A percentile compares a stretch with the other conserved stretches of the same genome.
These are phyloP conservation scores for Candida ipomoeae DNA, from an alignment of 805 yeast species.

Conservation along the genomic window DNA sequence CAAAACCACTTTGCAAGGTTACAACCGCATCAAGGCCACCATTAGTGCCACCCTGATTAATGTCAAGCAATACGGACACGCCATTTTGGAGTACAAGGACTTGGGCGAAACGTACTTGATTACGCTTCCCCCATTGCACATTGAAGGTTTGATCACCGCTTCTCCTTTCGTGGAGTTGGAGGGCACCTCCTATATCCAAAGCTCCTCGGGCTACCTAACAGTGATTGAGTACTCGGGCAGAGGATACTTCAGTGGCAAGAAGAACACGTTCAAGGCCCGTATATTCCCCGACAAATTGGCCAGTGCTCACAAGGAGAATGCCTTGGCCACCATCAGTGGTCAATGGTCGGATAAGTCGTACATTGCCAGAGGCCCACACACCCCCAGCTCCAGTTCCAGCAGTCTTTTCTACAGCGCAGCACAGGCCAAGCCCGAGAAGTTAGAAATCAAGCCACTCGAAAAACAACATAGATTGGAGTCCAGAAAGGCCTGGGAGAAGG, in stretches of 20 bases:
- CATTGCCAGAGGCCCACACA: constrained; percentile 53
- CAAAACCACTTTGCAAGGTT: constrained; percentile 74
- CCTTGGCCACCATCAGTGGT: constrained; percentile 76
- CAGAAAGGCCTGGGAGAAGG: constrained; percentile 85
- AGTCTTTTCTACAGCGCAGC: constrained; percentile 63
- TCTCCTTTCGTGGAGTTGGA: constrained; percentile 94
- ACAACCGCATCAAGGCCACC: constrained; percentile 82
- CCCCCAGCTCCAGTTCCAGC: constrained; percentile 42
- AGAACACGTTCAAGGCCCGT: constrained; percentile 86
- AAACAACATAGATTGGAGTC: constrained; percentile 79
- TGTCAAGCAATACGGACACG: constrained; percentile 92
- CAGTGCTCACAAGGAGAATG: constrained; percentile 52
- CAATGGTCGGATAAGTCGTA: constrained; percentile 86
- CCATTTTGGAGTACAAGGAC: constrained; percentile 61
- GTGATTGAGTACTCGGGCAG: constrained; percentile 81
- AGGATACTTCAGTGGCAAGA: constrained; percentile 94
- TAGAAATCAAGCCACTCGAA: constrained; percentile 75
- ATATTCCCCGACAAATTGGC: constrained; percentile 52
- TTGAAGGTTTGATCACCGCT: constrained; percentile 88
- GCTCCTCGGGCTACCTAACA: constrained; percentile 72
- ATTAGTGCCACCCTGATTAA: constrained; percentile 74
- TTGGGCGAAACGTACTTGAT: constrained; percentile 66
- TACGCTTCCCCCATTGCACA: constrained; percentile 92
- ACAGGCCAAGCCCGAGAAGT: constrained; percentile 46
- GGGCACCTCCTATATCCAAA: constrained; percentile 79